phyloP scores from a whole-genome alignment of 495 filamentous ascomycete genomes.

The Aspergillus affinis region DNA sequence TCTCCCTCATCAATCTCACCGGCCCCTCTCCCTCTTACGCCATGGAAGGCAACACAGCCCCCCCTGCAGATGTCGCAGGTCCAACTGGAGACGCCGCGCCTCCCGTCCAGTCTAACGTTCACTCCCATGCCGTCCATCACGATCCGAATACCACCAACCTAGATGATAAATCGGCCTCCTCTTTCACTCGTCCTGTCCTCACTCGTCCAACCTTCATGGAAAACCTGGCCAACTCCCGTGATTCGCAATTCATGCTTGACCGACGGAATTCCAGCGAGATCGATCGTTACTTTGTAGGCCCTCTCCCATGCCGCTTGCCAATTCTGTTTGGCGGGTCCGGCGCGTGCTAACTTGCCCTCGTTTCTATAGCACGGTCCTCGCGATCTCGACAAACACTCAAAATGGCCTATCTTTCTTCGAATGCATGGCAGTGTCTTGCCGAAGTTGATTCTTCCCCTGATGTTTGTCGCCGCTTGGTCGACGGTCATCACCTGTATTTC shows the following conservation, averaged over 20 bases:
- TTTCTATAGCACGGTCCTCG: constrained; percentile 53
- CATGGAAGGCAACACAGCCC: constrained; percentile 15
- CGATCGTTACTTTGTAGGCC: constrained; percentile 47
- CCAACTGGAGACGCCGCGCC: constrained; percentile 24
- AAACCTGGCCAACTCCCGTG: constrained; percentile 36
- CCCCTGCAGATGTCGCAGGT: constrained; percentile 17
- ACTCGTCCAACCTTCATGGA: constrained; percentile 41
- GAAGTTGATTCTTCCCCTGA: constrained; percentile 73
- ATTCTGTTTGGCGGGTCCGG: not conserved
- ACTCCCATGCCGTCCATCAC: constrained; percentile 23
- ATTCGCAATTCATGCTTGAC: constrained; percentile 37
- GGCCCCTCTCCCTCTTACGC: not conserved
- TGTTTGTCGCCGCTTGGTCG: constrained; percentile 68
- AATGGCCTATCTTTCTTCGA: constrained; percentile 76
- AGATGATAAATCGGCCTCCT: constrained; percentile 25
- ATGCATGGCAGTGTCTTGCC: constrained; percentile 80
- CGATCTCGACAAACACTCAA: constrained; percentile 73
- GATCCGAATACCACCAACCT: constrained; percentile 7
- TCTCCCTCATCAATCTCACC: not conserved
- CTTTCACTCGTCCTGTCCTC: constrained; percentile 15
- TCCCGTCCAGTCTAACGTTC: constrained; percentile 30
- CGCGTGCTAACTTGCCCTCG: constrained; percentile 13
- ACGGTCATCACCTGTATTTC: constrained; percentile 65
- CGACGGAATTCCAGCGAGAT: constrained; percentile 38
- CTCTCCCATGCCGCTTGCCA: not conserved